Percentiles rank a stretch among this genome's conserved stretches.
Conservation (phyloP, 176 grass and related monocot species). For the Coix lacrymajobi region DNA sequence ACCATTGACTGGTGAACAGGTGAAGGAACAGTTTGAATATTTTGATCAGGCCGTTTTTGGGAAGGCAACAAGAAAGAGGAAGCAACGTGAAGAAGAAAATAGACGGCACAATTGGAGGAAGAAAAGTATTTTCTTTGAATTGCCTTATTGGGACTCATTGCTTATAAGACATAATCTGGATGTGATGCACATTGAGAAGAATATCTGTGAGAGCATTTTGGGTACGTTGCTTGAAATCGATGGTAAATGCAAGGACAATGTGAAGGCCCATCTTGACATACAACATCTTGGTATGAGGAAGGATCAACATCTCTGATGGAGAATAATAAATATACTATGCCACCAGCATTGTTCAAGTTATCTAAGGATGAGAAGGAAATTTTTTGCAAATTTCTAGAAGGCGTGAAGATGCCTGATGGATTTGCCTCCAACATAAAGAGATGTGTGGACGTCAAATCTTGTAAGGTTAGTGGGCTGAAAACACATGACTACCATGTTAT, state of each 20-base stretch:
- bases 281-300: background rate
- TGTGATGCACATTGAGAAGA: slow-evolving; percentile 6
- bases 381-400: background rate
- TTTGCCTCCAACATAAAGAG: background rate
- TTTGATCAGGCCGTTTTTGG: background rate
- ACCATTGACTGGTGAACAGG: too few species aligned
- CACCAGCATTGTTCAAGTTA: background rate
- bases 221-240: background rate
- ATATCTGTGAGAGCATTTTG: background rate
- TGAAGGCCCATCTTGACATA: background rate
- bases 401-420: too few species aligned
- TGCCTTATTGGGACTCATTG: background rate
- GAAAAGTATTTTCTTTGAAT: background rate
- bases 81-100: background rate
- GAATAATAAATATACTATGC: background rate
- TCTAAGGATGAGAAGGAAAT: background rate
- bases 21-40: background rate
- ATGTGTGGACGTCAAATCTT: too few species aligned
- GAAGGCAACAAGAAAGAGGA: background rate
- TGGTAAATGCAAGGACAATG: background rate
- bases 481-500: too few species aligned
- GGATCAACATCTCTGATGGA: background rate
- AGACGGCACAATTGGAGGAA: background rate
- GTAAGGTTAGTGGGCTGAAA: too few species aligned
- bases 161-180: background rate